Percentiles rank a stretch among this genome's conserved stretches.
Conservation (phyloP, 305 asterid genomes). For the Plantago coronopus region DNA sequence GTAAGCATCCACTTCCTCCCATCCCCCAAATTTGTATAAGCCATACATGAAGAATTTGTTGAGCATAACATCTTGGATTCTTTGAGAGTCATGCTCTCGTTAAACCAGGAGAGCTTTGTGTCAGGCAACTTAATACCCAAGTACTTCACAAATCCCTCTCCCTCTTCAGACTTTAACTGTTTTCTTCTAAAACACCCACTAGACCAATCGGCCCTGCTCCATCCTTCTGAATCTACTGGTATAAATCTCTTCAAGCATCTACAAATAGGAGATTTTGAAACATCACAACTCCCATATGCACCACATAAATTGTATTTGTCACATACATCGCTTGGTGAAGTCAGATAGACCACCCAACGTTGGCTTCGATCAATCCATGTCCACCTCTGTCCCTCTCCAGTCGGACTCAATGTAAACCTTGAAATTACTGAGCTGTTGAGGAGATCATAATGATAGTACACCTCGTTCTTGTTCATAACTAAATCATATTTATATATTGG, state of each 20-base stretch:
- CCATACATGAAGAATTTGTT: slow-evolving; percentile 25
- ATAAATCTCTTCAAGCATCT: slow-evolving; percentile 15
- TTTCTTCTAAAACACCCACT: slow-evolving; percentile 15
- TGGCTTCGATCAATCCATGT: slow-evolving; percentile 17
- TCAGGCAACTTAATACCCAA: slow-evolving; percentile 22
- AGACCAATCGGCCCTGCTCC: slow-evolving; percentile 17
- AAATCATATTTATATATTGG: not conserved
- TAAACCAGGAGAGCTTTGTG: slow-evolving; percentile 7
- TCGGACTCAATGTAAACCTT: slow-evolving; percentile 17
- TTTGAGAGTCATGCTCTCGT: slow-evolving; percentile 12
- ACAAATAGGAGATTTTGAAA: slow-evolving; percentile 17
- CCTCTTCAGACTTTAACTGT: slow-evolving; percentile 10
- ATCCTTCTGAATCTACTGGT: slow-evolving; percentile 7
- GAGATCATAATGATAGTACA: slow-evolving; percentile 7
- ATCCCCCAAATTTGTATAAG: slow-evolving; percentile 14
- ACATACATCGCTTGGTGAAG: slow-evolving; percentile 15
- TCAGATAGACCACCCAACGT: slow-evolving; percentile 13
- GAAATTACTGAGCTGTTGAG: slow-evolving; percentile 8
- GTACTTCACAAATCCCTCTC: slow-evolving; percentile 18
- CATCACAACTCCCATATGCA: slow-evolving; percentile 18
- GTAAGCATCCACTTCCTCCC: slow-evolving; percentile 20
- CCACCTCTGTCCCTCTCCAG: slow-evolving; percentile 13
- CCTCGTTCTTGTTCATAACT: slow-evolving; percentile 10
- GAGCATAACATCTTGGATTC: slow-evolving; percentile 16
- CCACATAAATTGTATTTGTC: slow-evolving; percentile 19